Evolutionary conservation across 2,329 filamentous ascomycete species (phyloP).

Genomic region (Xylaria sp.): DNA sequence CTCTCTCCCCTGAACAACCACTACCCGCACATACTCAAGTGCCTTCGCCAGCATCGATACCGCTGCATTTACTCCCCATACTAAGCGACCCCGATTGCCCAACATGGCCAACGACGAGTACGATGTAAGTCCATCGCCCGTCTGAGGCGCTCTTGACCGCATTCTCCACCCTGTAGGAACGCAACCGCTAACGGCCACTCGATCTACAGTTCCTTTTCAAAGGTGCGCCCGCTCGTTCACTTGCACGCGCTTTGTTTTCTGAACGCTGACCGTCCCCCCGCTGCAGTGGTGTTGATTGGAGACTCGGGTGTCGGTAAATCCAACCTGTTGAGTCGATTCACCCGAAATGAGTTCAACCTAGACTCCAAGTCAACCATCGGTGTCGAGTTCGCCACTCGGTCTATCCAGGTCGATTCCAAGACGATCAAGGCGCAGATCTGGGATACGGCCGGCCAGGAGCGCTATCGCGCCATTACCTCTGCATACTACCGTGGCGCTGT

Average conservation of each 20-base stretch:
- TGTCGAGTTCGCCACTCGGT: slow-evolving; percentile 98
- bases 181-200: slow-evolving; percentile 46
- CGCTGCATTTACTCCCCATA: slow-evolving; percentile 6
- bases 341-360: slow-evolving; percentile 99
- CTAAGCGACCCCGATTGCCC: slow-evolving; percentile 46
- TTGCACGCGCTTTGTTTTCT: slow-evolving; percentile 38
- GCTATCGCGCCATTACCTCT: slow-evolving; percentile 98
- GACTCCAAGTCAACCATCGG: slow-evolving; percentile 99
- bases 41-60: slow-evolving; percentile 33
- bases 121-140: slow-evolving; percentile 75
- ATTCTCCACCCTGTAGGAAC: slow-evolving; percentile 38
- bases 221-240: slow-evolving; percentile 63
- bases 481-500: slow-evolving; percentile 99
- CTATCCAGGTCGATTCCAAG: slow-evolving; percentile 98
- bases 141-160: slow-evolving; percentile 37
- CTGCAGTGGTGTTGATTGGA: slow-evolving; percentile 93
- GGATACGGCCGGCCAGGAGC: slow-evolving; percentile 99
- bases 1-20: slow-evolving; percentile 27
- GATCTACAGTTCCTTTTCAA: slow-evolving; percentile 92
- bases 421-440: slow-evolving; percentile 99
- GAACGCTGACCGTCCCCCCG: slow-evolving; percentile 43
- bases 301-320: slow-evolving; percentile 99
- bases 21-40: slow-evolving; percentile 6
- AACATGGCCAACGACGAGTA: slow-evolving; percentile 99
- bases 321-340: slow-evolving; percentile 99